phyloP scores from a whole-genome alignment of 139 green algal genomes.

The Pycnococcus provasolii region DNA sequence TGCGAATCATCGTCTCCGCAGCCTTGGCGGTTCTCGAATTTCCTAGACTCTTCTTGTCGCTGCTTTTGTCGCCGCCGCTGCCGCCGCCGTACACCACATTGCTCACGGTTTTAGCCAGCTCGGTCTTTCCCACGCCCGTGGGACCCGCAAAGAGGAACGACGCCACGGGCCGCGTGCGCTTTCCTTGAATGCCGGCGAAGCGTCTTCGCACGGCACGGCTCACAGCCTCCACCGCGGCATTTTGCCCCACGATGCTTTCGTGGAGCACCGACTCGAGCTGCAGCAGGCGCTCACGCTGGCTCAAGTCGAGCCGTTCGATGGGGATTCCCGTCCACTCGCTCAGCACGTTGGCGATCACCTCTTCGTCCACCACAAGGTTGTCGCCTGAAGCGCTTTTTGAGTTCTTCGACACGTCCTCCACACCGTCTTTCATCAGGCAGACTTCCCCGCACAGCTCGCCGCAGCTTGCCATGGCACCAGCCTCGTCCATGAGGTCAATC shows the following conservation, averaged over 20 bases:
- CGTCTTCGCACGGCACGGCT: constrained; percentile 46
- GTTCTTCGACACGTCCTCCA: neutral
- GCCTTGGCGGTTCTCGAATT: neutral
- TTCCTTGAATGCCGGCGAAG: constrained; percentile 44
- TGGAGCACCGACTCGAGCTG: constrained; percentile 41
- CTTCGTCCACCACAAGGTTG: constrained; percentile 1
- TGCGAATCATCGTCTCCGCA: constrained; percentile 48
- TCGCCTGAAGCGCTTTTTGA: neutral
- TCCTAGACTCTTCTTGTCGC: no score
- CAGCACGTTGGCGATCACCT: constrained; percentile 46
- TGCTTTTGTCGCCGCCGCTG: no score
- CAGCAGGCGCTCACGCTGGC: constrained; percentile 46
- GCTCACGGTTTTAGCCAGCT: constrained; percentile 62
- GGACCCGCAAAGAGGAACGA: constrained; percentile 82
- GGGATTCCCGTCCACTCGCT: constrained; percentile 45
- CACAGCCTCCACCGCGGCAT: constrained; percentile 46
- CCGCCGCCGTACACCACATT: constrained; percentile 19
- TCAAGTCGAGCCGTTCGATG: constrained; percentile 43
- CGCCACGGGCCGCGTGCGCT: constrained; percentile 24
- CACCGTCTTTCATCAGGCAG: neutral
- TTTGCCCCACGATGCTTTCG: constrained; percentile 52
- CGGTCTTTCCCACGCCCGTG: constrained; percentile 68
- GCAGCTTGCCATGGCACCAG: constrained; percentile 3
- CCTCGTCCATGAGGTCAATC: constrained; percentile 34
- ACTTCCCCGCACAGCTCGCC: neutral